phyloP scores from a whole-genome alignment of 2,329 filamentous ascomycete genomes.

The Claviceps humidiphila region DNA sequence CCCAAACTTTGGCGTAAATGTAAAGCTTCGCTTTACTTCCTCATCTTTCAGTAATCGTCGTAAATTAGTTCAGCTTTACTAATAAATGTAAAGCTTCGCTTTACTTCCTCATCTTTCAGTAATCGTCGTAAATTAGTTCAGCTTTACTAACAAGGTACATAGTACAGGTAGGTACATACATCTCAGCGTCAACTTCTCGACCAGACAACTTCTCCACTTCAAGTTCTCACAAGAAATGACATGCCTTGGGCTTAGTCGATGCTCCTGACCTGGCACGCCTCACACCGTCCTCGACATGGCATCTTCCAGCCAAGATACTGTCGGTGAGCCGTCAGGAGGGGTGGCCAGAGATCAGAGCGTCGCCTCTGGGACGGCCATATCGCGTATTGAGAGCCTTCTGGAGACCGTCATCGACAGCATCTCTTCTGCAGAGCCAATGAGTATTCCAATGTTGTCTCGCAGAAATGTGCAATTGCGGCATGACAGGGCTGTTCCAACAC shows the following conservation, averaged over 20 bases:
- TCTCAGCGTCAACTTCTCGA: background rate
- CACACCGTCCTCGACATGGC: background rate
- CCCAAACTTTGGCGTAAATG: no score
- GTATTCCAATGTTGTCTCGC: constrained; percentile 15
- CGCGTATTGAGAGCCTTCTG: constrained; percentile 23
- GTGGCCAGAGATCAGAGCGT: background rate
- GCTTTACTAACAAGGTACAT: no score
- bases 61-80: no score
- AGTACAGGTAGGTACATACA: no score
- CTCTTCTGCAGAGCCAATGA: constrained; percentile 13
- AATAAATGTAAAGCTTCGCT: no score
- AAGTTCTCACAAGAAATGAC: background rate
- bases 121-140: no score
- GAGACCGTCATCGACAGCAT: constrained; percentile 17
- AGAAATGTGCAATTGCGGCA: constrained; percentile 7
- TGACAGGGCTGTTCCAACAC: constrained; percentile 1
- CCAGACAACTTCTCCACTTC: background rate
- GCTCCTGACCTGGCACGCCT: background rate
- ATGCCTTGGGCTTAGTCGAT: background rate
- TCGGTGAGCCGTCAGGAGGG: background rate
- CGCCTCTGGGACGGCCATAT: constrained; percentile 3
- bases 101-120: no score
- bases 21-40: no score
- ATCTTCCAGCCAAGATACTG: background rate
- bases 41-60: no score